Conservation (phyloP, 805 yeast genomes). For the Candida chilensis region DNA sequence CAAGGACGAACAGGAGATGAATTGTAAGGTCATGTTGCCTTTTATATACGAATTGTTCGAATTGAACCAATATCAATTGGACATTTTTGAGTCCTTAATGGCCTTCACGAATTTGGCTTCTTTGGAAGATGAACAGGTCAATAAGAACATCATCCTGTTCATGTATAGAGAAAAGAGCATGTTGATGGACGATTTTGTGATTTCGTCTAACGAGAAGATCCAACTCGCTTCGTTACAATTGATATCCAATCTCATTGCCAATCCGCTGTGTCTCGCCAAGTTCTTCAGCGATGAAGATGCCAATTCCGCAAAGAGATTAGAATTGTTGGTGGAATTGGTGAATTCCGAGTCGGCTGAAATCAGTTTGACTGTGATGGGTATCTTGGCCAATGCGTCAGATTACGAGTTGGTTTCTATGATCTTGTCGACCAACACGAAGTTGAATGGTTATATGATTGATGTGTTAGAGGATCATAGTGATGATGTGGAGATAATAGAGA, state of each 20-base stretch:
- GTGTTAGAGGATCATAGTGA: constrained; percentile 13
- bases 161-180: constrained; percentile 38
- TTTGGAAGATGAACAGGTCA: constrained; percentile 24
- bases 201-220: constrained; percentile 32
- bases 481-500: constrained; percentile 17
- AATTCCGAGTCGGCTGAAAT: constrained; percentile 10
- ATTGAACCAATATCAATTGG: no score
- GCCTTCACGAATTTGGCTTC: constrained; percentile 66
- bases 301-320: constrained; percentile 26
- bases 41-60: no score
- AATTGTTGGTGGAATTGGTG: constrained; percentile 26
- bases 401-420: no score
- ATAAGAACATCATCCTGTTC: constrained; percentile 23
- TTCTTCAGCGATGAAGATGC: constrained; percentile 45
- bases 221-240: constrained; percentile 59
- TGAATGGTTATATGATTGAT: constrained; percentile 5
- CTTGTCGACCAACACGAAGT: no score
- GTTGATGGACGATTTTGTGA: constrained; percentile 29
- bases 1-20: no score
- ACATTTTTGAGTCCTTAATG: constrained; percentile 45
- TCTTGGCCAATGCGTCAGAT: no score
- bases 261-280: constrained; percentile 33
- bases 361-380: constrained; percentile 8
- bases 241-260: constrained; percentile 45
- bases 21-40: no score